Conservation (phyloP, 345 rosid genomes). For the Clausena lansium region DNA sequence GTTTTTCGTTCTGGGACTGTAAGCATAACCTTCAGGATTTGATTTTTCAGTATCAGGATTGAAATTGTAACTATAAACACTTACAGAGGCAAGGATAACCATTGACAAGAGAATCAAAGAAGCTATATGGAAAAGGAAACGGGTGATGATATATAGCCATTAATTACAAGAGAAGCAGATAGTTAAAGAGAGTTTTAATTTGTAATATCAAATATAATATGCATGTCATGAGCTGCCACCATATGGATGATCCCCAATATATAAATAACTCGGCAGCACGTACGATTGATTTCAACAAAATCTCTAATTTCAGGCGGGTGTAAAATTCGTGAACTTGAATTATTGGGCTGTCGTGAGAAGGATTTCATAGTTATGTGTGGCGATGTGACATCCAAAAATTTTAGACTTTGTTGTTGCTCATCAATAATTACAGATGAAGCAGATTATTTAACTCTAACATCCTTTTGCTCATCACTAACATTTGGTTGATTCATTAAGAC, state of each 20-base stretch:
- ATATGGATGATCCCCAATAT: too few relatives aligned
- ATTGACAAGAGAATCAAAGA: constrained; percentile 9
- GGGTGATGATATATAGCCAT: not conserved
- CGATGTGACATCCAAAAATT: not conserved
- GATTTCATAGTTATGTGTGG: not conserved
- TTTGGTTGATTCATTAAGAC: not conserved
- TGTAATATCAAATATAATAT: too few relatives aligned
- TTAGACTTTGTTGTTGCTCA: not conserved
- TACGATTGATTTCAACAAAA: not conserved
- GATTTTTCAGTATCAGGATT: not conserved
- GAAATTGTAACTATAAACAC: constrained; percentile 2
- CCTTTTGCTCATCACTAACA: not conserved
- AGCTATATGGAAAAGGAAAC: not conserved
- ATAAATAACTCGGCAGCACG: not conserved
- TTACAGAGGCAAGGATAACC: constrained; percentile 10
- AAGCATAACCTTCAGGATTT: not conserved
- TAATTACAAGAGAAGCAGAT: not conserved
- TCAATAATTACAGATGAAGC: not conserved
- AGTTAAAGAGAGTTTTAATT: too few relatives aligned
- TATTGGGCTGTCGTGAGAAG: too few relatives aligned
- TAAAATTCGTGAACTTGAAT: not conserved
- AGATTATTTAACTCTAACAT: too few relatives aligned
- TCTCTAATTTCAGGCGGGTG: not conserved
- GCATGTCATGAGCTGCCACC: too few relatives aligned
- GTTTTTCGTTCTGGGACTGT: not conserved